These are phyloP conservation scores for Chaetomium fimeti DNA, from an alignment of 495 filamentous ascomycete species.

Conservation along the genomic window DNA sequence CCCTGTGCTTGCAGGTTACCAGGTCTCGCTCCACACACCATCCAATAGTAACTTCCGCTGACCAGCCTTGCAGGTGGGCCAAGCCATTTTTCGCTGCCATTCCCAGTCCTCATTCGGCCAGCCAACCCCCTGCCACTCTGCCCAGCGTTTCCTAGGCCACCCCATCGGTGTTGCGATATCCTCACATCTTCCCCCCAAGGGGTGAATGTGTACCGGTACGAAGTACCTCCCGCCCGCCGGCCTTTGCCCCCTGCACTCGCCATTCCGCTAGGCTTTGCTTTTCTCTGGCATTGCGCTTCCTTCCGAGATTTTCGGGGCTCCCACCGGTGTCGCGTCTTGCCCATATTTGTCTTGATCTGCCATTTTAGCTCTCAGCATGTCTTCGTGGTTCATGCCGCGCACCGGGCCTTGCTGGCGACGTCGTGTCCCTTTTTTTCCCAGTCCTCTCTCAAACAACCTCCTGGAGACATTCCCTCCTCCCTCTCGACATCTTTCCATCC, in stretches of 20 bases:
- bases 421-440: slow-evolving; percentile 5
- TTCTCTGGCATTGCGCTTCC: slow-evolving; percentile 15
- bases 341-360: slow-evolving; percentile 12
- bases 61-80: slow-evolving; percentile 34
- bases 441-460: slow-evolving; percentile 5
- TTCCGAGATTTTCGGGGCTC: slow-evolving; percentile 19
- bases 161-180: slow-evolving; percentile 9
- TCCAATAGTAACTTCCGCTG: slow-evolving; percentile 32
- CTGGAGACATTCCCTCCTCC: neutral
- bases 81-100: slow-evolving; percentile 12
- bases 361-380: slow-evolving; percentile 9
- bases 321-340: slow-evolving; percentile 1
- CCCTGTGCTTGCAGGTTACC: slow-evolving; percentile 27
- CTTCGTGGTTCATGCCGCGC: neutral
- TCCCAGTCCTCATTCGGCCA: slow-evolving; percentile 27
- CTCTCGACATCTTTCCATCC: slow-evolving; percentile 22
- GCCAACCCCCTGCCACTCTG: slow-evolving; percentile 10
- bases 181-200: neutral
- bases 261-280: slow-evolving; percentile 27
- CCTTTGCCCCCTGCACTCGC: slow-evolving; percentile 16
- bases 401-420: neutral
- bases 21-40: slow-evolving; percentile 16
- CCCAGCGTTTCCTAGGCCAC: slow-evolving; percentile 15
- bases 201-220: slow-evolving; percentile 24
- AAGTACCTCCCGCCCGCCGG: slow-evolving; percentile 17